phyloP scores from a whole-genome alignment of 75 land plant genomes.

The Sequoiadendron giganteum region DNA sequence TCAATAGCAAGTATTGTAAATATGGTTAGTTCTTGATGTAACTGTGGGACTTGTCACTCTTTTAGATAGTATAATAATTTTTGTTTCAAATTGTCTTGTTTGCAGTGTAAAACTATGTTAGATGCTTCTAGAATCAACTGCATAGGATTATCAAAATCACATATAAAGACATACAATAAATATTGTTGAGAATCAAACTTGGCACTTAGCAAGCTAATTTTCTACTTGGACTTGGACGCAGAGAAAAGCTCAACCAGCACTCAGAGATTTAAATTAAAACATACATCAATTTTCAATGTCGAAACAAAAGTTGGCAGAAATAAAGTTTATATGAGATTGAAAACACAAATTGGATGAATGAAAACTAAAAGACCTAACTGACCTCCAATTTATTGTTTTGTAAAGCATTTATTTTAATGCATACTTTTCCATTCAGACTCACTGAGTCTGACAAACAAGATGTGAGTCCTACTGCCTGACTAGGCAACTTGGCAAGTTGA shows the following conservation, averaged over 20 bases:
- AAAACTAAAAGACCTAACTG: not conserved
- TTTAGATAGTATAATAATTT: too few relatives aligned
- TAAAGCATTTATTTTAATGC: not conserved
- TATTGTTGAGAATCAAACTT: not conserved
- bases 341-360: not conserved
- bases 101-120: too few relatives aligned
- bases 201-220: not conserved
- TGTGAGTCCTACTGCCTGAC: not conserved
- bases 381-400: not conserved
- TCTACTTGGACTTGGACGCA: not conserved
- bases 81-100: too few relatives aligned
- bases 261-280: too few relatives aligned
- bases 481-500: not conserved
- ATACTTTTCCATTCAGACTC: not conserved
- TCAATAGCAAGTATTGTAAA: too few relatives aligned
- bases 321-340: not conserved
- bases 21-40: too few relatives aligned
- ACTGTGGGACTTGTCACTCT: too few relatives aligned
- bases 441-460: not conserved
- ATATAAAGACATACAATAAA: too few relatives aligned
- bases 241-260: not conserved
- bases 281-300: not conserved
- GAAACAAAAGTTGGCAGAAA: too few relatives aligned
- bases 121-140: too few relatives aligned
- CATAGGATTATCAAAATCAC: not conserved